Percentiles rank a stretch among this genome's conserved stretches.
Conservation (phyloP, 371 early-diverging fungal genomes). For the Blastocladiella emersonii region DNA sequence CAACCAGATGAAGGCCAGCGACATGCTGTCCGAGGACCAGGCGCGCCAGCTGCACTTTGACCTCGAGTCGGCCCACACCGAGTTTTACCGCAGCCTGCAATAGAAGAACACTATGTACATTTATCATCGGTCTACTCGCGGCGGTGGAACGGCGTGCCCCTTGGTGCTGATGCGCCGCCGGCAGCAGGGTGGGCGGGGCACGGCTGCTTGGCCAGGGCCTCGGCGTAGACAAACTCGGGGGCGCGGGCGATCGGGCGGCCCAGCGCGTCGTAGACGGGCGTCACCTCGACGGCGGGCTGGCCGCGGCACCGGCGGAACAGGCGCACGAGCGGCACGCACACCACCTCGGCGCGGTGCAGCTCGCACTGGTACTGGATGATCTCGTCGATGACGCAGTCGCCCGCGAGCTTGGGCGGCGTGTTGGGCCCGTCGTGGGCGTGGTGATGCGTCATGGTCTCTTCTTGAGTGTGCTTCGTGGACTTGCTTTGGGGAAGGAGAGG, state of each 20-base stretch:
- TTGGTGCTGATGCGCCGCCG: no score
- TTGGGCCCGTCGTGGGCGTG: constrained; percentile 3
- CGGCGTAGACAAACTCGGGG: no score
- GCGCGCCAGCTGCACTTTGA: constrained; percentile 86
- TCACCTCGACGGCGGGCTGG: constrained; percentile 16
- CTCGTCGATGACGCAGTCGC: constrained; percentile 15
- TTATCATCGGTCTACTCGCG: no score
- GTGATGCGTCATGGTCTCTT: no score
- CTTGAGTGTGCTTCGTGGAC: no score
- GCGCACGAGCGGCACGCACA: constrained; percentile 16
- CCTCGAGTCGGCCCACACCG: constrained; percentile 58
- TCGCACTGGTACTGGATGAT: constrained; percentile 14
- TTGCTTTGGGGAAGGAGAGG: no score
- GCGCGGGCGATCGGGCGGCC: neutral
- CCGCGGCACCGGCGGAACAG: constrained; percentile 18
- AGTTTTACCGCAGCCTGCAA: constrained; percentile 40
- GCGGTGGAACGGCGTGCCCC: no score
- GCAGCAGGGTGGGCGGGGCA: no score
- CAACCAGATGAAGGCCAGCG: constrained; percentile 81
- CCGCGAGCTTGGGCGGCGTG: constrained; percentile 1
- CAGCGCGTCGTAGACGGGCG: constrained; percentile 7
- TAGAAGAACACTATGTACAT: neutral
- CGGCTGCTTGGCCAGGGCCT: no score
- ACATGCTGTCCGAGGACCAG: constrained; percentile 75
- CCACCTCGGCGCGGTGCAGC: constrained; percentile 7